A percentile compares a stretch with the other conserved stretches of the same genome.
These are phyloP conservation scores for Coprinopsis sp. DNA, from an alignment of 768 basidiomycete species.

Conservation along the genomic window DNA sequence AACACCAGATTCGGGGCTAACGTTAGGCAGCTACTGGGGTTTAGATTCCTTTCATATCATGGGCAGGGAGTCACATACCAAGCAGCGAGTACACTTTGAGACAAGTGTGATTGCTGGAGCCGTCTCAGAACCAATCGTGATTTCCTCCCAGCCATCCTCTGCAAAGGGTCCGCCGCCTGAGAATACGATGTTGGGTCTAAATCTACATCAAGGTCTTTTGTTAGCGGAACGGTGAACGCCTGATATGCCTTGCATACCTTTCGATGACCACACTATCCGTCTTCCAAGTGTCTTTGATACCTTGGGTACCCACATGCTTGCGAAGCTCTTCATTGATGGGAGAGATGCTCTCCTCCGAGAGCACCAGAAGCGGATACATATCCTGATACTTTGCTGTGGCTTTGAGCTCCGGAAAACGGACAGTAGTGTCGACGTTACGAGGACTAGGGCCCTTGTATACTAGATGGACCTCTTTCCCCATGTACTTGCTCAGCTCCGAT, in stretches of 20 bases:
- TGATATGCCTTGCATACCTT: slow-evolving; percentile 35
- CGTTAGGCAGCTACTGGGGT: slow-evolving; percentile 59
- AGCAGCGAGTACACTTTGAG: slow-evolving; percentile 64
- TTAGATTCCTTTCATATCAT: slow-evolving; percentile 1
- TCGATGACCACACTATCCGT: slow-evolving; percentile 49
- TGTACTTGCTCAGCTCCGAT: slow-evolving; percentile 52
- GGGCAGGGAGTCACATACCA: slow-evolving; percentile 40
- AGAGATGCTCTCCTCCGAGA: slow-evolving; percentile 61
- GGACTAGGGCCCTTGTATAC: slow-evolving; percentile 60
- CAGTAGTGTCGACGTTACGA: slow-evolving; percentile 48
- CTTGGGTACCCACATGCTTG: slow-evolving; percentile 42
- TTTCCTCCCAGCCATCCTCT: slow-evolving; percentile 67
- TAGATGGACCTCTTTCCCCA: slow-evolving; percentile 57
- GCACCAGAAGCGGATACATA: slow-evolving; percentile 62
- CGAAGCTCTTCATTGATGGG: slow-evolving; percentile 47
- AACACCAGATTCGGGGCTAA: slow-evolving; percentile 57
- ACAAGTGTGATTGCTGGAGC: slow-evolving; percentile 53
- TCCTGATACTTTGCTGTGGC: slow-evolving; percentile 63
- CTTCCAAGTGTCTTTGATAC: slow-evolving; percentile 49
- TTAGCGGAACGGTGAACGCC: slow-evolving; percentile 6
- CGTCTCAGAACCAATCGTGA: slow-evolving; percentile 42
- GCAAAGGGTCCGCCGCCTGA: slow-evolving; percentile 64
- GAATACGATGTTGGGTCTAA: slow-evolving; percentile 73
- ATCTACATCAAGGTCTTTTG: slow-evolving; percentile 36
- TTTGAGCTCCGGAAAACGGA: slow-evolving; percentile 51